Evolutionary conservation across 495 filamentous ascomycete species (phyloP).

Genomic region (Peziza echinospora): DNA sequence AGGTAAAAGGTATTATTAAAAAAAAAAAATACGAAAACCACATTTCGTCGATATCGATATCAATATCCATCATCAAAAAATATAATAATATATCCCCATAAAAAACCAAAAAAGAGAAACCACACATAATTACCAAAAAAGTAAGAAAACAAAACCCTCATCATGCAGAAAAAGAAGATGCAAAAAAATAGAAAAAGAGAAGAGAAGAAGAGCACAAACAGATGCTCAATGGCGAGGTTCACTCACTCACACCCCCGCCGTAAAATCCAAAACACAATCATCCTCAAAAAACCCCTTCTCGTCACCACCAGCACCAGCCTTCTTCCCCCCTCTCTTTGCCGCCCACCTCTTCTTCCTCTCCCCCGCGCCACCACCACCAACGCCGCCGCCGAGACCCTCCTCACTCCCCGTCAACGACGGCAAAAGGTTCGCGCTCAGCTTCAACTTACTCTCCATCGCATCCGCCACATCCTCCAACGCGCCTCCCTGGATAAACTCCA

Average conservation of each 20-base stretch:
- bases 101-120: no score
- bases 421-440: neutral
- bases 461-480: slow-evolving; percentile 8
- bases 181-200: no score
- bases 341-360: slow-evolving; percentile 6
- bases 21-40: no score
- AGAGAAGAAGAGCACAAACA: no score
- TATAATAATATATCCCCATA: no score
- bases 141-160: no score
- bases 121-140: no score
- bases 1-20: no score
- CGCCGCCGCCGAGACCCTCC: neutral
- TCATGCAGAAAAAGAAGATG: no score
- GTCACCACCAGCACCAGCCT: slow-evolving; percentile 6
- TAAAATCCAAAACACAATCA: slow-evolving; percentile 67
- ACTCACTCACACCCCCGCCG: neutral
- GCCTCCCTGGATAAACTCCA: slow-evolving; percentile 11
- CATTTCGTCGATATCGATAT: no score
- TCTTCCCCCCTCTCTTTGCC: slow-evolving; percentile 8
- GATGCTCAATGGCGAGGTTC: no score
- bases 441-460: slow-evolving; percentile 22
- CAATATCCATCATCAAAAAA: no score
- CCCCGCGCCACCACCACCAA: neutral
- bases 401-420: neutral
- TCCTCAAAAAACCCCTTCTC: slow-evolving; percentile 78